Evolutionary conservation across 371 early-diverging fungal species (phyloP).

Genomic region (Coemansia sp.): DNA sequence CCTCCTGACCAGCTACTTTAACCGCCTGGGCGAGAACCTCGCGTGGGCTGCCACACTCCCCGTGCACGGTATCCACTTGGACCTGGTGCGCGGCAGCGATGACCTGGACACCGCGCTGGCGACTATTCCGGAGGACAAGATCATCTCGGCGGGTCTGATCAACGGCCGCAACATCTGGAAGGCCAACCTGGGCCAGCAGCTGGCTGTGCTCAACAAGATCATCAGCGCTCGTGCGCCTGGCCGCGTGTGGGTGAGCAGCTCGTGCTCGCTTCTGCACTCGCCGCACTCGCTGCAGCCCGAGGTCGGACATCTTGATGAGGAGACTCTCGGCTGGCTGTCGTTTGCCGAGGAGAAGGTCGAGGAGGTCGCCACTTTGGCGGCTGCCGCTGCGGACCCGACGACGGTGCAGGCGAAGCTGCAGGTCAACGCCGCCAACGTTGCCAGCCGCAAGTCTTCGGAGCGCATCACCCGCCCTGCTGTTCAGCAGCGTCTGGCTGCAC

Average conservation of each 20-base stretch:
- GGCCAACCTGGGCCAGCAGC: slow-evolving; percentile 74
- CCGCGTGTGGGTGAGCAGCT: slow-evolving; percentile 79
- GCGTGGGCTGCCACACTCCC: slow-evolving; percentile 63
- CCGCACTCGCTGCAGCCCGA: slow-evolving; percentile 87
- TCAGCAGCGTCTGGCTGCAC: slow-evolving; percentile 68
- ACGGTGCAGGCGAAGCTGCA: slow-evolving; percentile 68
- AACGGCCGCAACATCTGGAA: slow-evolving; percentile 98
- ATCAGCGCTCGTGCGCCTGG: slow-evolving; percentile 54
- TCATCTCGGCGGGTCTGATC: slow-evolving; percentile 84
- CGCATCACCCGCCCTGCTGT: slow-evolving; percentile 83
- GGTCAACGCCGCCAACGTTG: slow-evolving; percentile 71
- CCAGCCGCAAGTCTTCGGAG: slow-evolving; percentile 73
- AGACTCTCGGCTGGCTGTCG: slow-evolving; percentile 87
- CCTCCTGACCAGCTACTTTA: slow-evolving; percentile 93
- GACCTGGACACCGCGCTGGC: slow-evolving; percentile 71
- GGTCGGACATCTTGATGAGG: slow-evolving; percentile 71
- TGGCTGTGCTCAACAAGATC: slow-evolving; percentile 67
- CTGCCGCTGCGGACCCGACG: slow-evolving; percentile 64
- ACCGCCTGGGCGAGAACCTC: slow-evolving; percentile 74
- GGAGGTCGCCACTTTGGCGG: slow-evolving; percentile 74
- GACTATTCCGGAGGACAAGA: slow-evolving; percentile 57
- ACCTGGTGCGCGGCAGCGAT: slow-evolving; percentile 83
- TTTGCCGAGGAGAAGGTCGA: slow-evolving; percentile 90
- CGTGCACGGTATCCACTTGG: slow-evolving; percentile 84
- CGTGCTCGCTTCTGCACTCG: slow-evolving; percentile 89